Evolutionary conservation across 495 filamentous ascomycete species (phyloP).

Genomic region (Aspergillus campestris): DNA sequence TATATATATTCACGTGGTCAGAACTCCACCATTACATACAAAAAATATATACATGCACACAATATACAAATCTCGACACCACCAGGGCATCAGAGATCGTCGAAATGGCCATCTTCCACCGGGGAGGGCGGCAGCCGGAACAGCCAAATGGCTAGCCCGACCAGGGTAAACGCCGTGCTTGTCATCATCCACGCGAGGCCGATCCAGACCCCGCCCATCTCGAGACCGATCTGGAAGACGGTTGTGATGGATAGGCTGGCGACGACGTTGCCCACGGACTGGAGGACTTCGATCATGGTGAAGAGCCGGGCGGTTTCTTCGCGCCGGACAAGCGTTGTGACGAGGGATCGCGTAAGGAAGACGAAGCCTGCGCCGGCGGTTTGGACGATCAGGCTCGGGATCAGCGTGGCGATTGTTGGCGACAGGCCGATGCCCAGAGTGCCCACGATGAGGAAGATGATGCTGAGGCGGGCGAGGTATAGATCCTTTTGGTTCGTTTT

Average conservation of each 20-base stretch:
- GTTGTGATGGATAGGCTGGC: constrained; percentile 45
- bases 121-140: constrained; percentile 24
- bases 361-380: constrained; percentile 41
- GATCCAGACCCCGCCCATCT: constrained; percentile 41
- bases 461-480: constrained; percentile 39
- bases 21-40: too few relatives aligned
- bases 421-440: constrained; percentile 43
- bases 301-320: constrained; percentile 49
- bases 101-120: too few relatives aligned
- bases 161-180: constrained; percentile 31
- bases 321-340: constrained; percentile 43
- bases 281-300: constrained; percentile 47
- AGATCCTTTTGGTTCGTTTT: constrained; percentile 44
- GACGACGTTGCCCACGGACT: constrained; percentile 45
- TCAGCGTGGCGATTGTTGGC: constrained; percentile 25
- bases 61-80: too few relatives aligned
- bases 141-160: constrained; percentile 29
- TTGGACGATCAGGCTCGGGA: constrained; percentile 39
- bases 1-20: too few relatives aligned
- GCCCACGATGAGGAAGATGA: constrained; percentile 34
- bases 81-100: too few relatives aligned
- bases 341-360: constrained; percentile 39
- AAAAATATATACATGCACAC: too few relatives aligned
- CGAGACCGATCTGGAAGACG: constrained; percentile 44
- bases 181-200: constrained; percentile 49